Percentiles rank a stretch among this genome's conserved stretches.
phyloP scores from a whole-genome alignment of 108 stramenopile species.

The Hondaea fermentalgiana region DNA sequence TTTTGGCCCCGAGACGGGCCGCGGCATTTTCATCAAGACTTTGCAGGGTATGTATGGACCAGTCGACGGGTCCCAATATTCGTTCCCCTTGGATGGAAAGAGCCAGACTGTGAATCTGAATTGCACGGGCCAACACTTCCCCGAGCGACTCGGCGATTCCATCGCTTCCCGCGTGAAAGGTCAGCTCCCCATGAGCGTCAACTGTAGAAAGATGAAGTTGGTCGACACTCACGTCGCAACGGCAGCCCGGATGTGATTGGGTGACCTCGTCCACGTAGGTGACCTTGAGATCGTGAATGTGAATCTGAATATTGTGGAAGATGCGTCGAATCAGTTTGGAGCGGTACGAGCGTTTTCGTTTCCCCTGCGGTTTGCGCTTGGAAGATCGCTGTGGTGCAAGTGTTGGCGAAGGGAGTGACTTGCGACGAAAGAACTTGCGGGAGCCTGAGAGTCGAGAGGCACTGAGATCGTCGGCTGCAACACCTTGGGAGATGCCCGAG shows the following conservation, averaged over 20 bases:
- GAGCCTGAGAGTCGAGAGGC: neutral
- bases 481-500: too few relatives aligned
- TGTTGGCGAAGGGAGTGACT: neutral
- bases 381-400: too few relatives aligned
- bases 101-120: neutral
- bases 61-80: neutral
- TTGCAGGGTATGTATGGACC: neutral
- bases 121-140: neutral
- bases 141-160: neutral
- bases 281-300: neutral
- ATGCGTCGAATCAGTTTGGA: neutral
- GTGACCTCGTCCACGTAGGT: neutral
- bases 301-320: neutral
- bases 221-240: neutral
- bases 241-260: neutral
- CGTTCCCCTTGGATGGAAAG: neutral
- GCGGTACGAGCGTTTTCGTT: neutral
- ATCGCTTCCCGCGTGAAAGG: neutral
- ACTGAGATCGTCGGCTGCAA: too few relatives aligned
- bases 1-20: neutral
- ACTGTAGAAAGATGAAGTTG: neutral
- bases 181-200: neutral
- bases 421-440: neutral
- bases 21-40: neutral
- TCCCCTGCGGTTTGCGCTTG: neutral